These are phyloP conservation scores for Urochloa ruziziensis DNA, from an alignment of 176 grass and related monocot genomes.

Conservation along the genomic window DNA sequence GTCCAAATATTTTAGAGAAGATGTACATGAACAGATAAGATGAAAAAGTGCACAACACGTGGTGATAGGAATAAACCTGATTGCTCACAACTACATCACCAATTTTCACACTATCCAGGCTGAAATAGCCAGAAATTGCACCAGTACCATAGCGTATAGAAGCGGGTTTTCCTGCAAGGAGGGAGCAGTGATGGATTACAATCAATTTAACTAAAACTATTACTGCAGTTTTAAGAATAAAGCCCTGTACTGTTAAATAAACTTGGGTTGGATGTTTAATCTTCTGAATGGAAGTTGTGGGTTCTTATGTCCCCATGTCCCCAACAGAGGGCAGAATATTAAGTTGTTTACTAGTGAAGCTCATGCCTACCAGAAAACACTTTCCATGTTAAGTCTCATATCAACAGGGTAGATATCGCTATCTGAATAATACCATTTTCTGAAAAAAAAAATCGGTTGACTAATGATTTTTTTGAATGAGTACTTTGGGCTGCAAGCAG, in stretches of 20 bases:
- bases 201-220: not conserved
- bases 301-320: not conserved
- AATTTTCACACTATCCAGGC: constrained; percentile 66
- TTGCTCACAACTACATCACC: constrained; percentile 71
- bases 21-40: not conserved
- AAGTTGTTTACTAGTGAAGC: not conserved
- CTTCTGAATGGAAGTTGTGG: not conserved
- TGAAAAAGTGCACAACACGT: not conserved
- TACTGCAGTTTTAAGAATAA: not conserved
- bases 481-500: not conserved
- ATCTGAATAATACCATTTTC: not conserved
- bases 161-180: constrained; percentile 60
- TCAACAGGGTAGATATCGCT: not conserved
- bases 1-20: constrained; percentile 8
- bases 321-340: not conserved
- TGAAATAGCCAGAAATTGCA: constrained; percentile 71
- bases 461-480: not conserved
- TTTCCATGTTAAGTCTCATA: not conserved
- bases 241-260: not conserved
- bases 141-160: constrained; percentile 73
- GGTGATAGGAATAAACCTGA: constrained; percentile 48
- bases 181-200: not conserved
- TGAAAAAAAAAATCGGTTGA: not conserved
- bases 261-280: not conserved
- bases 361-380: not conserved